Percentiles rank a stretch among this genome's conserved stretches.
phyloP scores from a whole-genome alignment of 768 basidiomycete species.

The Suillus luteus region DNA sequence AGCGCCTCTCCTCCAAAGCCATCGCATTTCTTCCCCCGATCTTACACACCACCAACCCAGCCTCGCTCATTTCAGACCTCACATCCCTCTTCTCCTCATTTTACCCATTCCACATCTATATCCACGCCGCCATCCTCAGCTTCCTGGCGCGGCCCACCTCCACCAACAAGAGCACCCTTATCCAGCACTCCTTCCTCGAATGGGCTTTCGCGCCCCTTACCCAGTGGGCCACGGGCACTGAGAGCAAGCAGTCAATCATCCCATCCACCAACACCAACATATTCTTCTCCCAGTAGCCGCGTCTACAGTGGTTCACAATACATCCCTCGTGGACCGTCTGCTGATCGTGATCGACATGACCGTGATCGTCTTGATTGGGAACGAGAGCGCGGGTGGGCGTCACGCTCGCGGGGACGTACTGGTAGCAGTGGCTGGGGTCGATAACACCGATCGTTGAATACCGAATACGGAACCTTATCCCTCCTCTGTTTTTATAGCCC shows the following conservation, averaged over 20 bases:
- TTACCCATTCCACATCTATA: slow-evolving; percentile 27
- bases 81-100: slow-evolving; percentile 27
- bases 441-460: slow-evolving; percentile 13
- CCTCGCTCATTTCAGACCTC: slow-evolving; percentile 46
- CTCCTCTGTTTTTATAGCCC: neutral
- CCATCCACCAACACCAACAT: slow-evolving; percentile 23
- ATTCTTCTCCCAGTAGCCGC: slow-evolving; percentile 20
- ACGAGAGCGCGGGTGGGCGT: slow-evolving; percentile 35
- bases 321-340: slow-evolving; percentile 52
- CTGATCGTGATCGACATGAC: slow-evolving; percentile 50
- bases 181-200: slow-evolving; percentile 24
- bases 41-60: slow-evolving; percentile 48
- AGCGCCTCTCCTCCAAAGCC: slow-evolving; percentile 39
- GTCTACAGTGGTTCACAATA: slow-evolving; percentile 34
- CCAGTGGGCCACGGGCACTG: slow-evolving; percentile 44
- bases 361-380: slow-evolving; percentile 36
- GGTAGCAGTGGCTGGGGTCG: slow-evolving; percentile 40
- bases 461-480: slow-evolving; percentile 11
- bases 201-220: slow-evolving; percentile 35
- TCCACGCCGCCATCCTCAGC: slow-evolving; percentile 18
- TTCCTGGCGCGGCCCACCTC: slow-evolving; percentile 33
- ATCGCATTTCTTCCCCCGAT: slow-evolving; percentile 36
- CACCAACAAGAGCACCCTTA: slow-evolving; percentile 32
- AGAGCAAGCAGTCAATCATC: slow-evolving; percentile 29
- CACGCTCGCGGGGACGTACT: slow-evolving; percentile 35